These are phyloP conservation scores for Thymus quinquecostatus DNA, from an alignment of 257 asterid genomes.

Conservation along the genomic window DNA sequence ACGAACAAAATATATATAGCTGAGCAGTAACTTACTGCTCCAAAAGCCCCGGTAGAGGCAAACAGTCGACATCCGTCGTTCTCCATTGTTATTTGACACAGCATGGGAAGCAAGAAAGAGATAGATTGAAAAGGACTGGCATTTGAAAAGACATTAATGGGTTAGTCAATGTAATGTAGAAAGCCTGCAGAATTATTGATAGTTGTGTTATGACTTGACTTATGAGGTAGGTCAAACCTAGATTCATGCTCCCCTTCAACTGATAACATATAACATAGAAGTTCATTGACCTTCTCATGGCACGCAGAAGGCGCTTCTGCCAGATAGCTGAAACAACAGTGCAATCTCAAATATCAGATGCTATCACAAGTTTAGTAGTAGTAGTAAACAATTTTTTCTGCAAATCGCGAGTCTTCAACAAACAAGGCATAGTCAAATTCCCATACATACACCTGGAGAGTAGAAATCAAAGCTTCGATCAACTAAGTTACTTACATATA, in stretches of 20 bases:
- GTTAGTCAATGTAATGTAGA: conserved; percentile 29
- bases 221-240: conserved; percentile 44
- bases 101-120: conserved; percentile 86
- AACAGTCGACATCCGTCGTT: conserved; percentile 65
- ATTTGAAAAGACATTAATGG: conserved; percentile 31
- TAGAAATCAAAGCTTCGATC: conserved; percentile 17
- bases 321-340: conserved; percentile 64
- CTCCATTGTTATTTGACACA: conserved; percentile 82
- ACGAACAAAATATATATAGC: conserved; percentile 8
- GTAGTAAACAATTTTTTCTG: not conserved
- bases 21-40: conserved; percentile 50
- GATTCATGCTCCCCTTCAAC: conserved; percentile 76
- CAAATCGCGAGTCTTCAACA: not conserved
- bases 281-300: conserved; percentile 66
- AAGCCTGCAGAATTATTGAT: conserved; percentile 7
- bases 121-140: conserved; percentile 63
- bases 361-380: conserved; percentile 2
- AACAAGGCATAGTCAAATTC: conserved; percentile 12
- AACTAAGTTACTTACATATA: conserved; percentile 2
- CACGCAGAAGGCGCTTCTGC: conserved; percentile 89
- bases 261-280: conserved; percentile 77
- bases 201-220: conserved; percentile 14
- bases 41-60: conserved; percentile 63
- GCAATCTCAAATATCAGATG: conserved; percentile 27
- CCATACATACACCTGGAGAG: conserved; percentile 8